Evolutionary conservation across 2,329 filamentous ascomycete genomes (phyloP).

Genomic region (Metarhizium humberi): DNA sequence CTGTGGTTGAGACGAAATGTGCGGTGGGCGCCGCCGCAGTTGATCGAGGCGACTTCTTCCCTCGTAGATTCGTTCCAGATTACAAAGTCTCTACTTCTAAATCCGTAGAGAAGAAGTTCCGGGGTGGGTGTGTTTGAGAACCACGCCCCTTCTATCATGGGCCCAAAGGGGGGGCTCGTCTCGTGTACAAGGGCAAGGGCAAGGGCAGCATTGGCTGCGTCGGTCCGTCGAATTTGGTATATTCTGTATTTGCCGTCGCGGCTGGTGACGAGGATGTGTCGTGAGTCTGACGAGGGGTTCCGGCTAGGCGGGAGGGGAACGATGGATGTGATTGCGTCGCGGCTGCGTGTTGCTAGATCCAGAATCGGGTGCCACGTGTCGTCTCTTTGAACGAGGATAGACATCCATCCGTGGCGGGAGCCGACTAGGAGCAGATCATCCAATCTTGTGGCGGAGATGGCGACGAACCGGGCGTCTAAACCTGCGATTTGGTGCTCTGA

Average conservation of each 20-base stretch:
- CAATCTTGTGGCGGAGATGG: slow-evolving; percentile 35
- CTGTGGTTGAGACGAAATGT: slow-evolving; percentile 49
- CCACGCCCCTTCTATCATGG: slow-evolving; percentile 66
- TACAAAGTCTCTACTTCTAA: slow-evolving; percentile 69
- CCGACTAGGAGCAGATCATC: slow-evolving; percentile 40
- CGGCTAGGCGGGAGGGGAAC: slow-evolving; percentile 29
- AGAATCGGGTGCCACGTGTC: slow-evolving; percentile 18
- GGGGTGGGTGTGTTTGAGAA: slow-evolving; percentile 32
- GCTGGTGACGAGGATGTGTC: slow-evolving; percentile 59
- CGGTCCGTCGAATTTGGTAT: slow-evolving; percentile 31
- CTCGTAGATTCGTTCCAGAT: slow-evolving; percentile 69
- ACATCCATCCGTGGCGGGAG: slow-evolving; percentile 41
- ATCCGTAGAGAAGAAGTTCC: slow-evolving; percentile 68
- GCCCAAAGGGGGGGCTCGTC: slow-evolving; percentile 60
- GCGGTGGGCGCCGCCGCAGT: slow-evolving; percentile 80
- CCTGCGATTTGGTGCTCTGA: slow-evolving; percentile 22
- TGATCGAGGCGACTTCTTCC: slow-evolving; percentile 59
- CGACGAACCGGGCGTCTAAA: slow-evolving; percentile 39
- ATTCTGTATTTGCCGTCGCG: slow-evolving; percentile 70
- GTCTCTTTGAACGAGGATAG: slow-evolving; percentile 19
- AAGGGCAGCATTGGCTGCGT: slow-evolving; percentile 18
- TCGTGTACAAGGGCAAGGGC: slow-evolving; percentile 54
- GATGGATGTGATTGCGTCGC: slow-evolving; percentile 63
- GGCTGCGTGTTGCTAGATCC: slow-evolving; percentile 30
- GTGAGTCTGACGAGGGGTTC: slow-evolving; percentile 6